Conservation (phyloP, 2,329 filamentous ascomycete genomes). For the Aaosphaeria pasadenensis region DNA sequence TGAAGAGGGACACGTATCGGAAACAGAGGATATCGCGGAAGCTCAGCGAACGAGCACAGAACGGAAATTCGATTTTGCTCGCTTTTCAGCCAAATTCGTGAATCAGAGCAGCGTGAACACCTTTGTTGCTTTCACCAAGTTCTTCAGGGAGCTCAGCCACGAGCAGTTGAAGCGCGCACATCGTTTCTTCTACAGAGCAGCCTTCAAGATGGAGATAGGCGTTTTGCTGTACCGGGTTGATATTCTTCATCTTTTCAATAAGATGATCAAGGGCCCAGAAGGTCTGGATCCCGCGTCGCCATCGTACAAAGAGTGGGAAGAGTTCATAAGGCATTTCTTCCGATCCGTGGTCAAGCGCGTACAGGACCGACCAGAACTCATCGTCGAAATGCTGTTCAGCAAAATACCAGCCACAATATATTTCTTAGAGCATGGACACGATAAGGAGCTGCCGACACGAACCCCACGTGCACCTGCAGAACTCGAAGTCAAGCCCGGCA, state of each 20-base stretch:
- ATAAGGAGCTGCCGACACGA: slow-evolving; percentile 69
- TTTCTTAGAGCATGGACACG: slow-evolving; percentile 87
- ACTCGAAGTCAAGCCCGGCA: slow-evolving; percentile 73
- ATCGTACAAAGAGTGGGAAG: slow-evolving; percentile 87
- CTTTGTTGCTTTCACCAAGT: slow-evolving; percentile 75
- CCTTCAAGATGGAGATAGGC: slow-evolving; percentile 90
- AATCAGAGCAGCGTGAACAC: slow-evolving; percentile 85
- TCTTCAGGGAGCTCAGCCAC: slow-evolving; percentile 75
- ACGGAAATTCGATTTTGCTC: slow-evolving; percentile 89
- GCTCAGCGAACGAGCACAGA: slow-evolving; percentile 73
- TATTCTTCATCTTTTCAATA: slow-evolving; percentile 82
- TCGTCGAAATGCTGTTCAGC: slow-evolving; percentile 92
- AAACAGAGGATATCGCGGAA: slow-evolving; percentile 65
- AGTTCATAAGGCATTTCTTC: slow-evolving; percentile 80
- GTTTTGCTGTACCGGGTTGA: slow-evolving; percentile 88
- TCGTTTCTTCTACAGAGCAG: slow-evolving; percentile 88
- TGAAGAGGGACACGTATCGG: slow-evolving; percentile 56
- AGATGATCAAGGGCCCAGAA: slow-evolving; percentile 86
- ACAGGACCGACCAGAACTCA: slow-evolving; percentile 76
- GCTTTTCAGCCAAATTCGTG: slow-evolving; percentile 77
- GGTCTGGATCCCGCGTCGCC: slow-evolving; percentile 64
- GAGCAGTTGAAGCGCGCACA: slow-evolving; percentile 87
- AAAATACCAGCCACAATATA: slow-evolving; percentile 81
- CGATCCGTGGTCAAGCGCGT: slow-evolving; percentile 80
- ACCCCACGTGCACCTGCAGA: slow-evolving; percentile 71